Base-by-base conservation (phyloP, 352 stramenopile species). In the Phytophthora tentaculata region DNA sequence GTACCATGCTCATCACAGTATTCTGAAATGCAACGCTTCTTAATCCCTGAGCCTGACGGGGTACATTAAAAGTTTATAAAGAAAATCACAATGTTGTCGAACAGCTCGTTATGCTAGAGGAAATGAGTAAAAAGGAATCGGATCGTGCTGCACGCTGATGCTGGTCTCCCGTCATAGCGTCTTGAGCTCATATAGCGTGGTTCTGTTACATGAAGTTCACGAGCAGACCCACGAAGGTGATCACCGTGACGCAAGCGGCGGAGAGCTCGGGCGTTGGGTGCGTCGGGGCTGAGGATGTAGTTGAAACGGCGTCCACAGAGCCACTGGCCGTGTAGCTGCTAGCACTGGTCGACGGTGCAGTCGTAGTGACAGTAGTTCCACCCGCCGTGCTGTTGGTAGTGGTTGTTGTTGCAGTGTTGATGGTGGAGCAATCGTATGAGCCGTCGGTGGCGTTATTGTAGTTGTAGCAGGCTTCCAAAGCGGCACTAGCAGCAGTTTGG, bases 401-500 rank as follows among this genome's bases (percentile, higher is more conserved):
- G 20, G 22, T 64, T 12, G 28, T 24, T 20, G 57, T 43, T 28
- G 65, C 50, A 22, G 48, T 17, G 4, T 28, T 61, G 60, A 64
- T 55, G 4, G 45, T 61, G 52, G 65, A 55, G 48, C 59, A 69
- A 29, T 73, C 65, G 47, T 56, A 73, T n/a, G 65, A 73, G 47
- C 59, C 23, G 23, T 60, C 37, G 20, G 65, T 73, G 23, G 52
- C 65, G 26, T 73, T 69, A 41, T 73, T 73, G 48, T 73, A 44
- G n/a, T 20, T 64, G 52, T 73, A 64, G 53, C 65, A 73, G 24
- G 59, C 59, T 16, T 73, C 59, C 28, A 57, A 0, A 12, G 65
- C 65, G 16, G 59, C 65, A 24, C 47, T 69, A 23, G 59, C 65
- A n/a, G 59, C 65, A 3, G 43, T 50, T 56, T 73, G 58, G 9